Evolutionary conservation across 805 yeast species (phyloP).

Genomic region (Ogataea thermomethanolica): DNA sequence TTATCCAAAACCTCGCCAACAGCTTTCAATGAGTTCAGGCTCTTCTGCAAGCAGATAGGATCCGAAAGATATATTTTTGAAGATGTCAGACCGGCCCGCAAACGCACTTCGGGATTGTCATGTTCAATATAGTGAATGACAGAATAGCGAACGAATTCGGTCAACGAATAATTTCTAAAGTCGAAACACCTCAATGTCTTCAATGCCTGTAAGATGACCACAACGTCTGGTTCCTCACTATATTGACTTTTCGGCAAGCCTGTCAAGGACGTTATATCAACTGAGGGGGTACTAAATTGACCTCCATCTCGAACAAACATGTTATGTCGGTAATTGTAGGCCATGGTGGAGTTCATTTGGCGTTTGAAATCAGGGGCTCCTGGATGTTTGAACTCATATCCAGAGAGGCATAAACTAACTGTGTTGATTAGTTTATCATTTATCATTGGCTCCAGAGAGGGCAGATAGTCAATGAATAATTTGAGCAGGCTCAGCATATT

Average conservation of each 20-base stretch:
- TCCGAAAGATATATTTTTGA: slow-evolving; percentile 72
- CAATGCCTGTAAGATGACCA: slow-evolving; percentile 70
- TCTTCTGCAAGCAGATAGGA: slow-evolving; percentile 79
- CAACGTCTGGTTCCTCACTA: slow-evolving; percentile 31
- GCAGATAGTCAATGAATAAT: slow-evolving; percentile 66
- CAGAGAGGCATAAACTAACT: slow-evolving; percentile 73
- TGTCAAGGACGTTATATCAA: slow-evolving; percentile 21
- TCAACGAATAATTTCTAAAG: slow-evolving; percentile 70
- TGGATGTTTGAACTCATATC: slow-evolving; percentile 76
- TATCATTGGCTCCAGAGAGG: slow-evolving; percentile 72
- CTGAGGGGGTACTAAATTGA: slow-evolving; percentile 13
- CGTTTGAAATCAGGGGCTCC: slow-evolving; percentile 73
- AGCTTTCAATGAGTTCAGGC: slow-evolving; percentile 74
- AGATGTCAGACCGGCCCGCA: slow-evolving; percentile 81
- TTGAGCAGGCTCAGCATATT: slow-evolving; percentile 75
- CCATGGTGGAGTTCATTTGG: slow-evolving; percentile 59
- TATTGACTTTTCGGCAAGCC: slow-evolving; percentile 21
- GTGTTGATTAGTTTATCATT: slow-evolving; percentile 68
- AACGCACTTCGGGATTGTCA: slow-evolving; percentile 72
- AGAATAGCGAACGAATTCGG: slow-evolving; percentile 84
- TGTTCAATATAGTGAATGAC: slow-evolving; percentile 83
- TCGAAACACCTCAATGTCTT: slow-evolving; percentile 72
- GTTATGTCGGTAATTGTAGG: slow-evolving; percentile 72
- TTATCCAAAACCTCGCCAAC: slow-evolving; percentile 83
- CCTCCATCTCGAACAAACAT: slow-evolving; percentile 71